Evolutionary conservation across 1,284 basidiomycete genomes (phyloP).

Genomic region (Apiotrichum mycotoxinovorans): DNA sequence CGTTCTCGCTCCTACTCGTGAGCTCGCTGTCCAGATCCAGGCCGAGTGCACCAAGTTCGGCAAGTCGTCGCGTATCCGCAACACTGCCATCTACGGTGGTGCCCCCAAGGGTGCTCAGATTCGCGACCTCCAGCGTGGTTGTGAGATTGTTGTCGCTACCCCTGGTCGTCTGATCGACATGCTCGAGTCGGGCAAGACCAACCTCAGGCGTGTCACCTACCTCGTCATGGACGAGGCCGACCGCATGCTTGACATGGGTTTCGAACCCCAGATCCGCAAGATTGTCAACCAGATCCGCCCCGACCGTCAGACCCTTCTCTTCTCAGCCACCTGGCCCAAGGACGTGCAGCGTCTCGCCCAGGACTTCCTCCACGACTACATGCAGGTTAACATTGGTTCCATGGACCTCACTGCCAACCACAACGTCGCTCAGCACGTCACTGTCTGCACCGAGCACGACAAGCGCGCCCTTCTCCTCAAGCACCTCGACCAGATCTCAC

Average conservation of each 20-base stretch:
- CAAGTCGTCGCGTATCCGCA: conserved; percentile 93
- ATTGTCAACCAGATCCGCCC: conserved; percentile 95
- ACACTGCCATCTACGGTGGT: conserved; percentile 97
- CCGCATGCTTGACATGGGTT: conserved; percentile 60
- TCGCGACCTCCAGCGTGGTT: conserved; percentile 91
- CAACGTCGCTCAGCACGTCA: conserved; percentile 93
- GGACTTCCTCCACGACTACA: conserved; percentile 94
- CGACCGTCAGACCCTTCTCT: conserved; percentile 92
- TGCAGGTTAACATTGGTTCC: conserved; percentile 98
- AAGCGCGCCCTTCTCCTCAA: conserved; percentile 95
- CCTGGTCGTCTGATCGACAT: conserved; percentile 95
- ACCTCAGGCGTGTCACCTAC: conserved; percentile 92
- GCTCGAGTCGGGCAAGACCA: conserved; percentile 92
- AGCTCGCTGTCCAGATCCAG: conserved; percentile 97
- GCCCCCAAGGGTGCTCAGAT: conserved; percentile 98
- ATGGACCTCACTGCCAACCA: conserved; percentile 98
- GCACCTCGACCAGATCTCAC: conserved; percentile 93
- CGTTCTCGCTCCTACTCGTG: conserved; percentile 94
- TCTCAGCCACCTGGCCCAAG: conserved; percentile 99
- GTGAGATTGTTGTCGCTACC: conserved; percentile 95
- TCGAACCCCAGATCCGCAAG: conserved; percentile 98
- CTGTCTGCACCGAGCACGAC: conserved; percentile 96
- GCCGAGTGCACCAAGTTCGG: conserved; percentile 98
- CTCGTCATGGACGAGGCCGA: conserved; percentile 99
- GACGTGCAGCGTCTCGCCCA: conserved; percentile 96